Percentiles rank a stretch among this genome's conserved stretches.
These are phyloP conservation scores for Gossypium davidsonii DNA, from an alignment of 441 rosid genomes.

Conservation along the genomic window DNA sequence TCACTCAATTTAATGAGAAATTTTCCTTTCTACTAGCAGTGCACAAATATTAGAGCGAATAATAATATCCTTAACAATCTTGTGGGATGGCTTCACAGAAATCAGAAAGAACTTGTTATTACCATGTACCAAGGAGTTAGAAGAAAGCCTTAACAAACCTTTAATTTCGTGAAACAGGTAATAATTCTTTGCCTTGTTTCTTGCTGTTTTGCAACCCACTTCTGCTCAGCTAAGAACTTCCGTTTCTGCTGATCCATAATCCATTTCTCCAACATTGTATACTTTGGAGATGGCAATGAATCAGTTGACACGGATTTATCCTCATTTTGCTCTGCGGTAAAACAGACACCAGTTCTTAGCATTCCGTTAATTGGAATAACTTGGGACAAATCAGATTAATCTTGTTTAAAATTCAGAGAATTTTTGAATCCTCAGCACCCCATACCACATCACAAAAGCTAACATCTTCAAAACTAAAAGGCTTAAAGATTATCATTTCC, in stretches of 20 bases:
- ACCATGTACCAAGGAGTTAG: conserved; percentile 3
- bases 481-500: background rate
- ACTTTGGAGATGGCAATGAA: conserved; percentile 50
- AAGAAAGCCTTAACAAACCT: conserved; percentile 41
- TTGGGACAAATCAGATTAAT: conserved; percentile 19
- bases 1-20: background rate
- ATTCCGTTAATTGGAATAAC: conserved; percentile 19
- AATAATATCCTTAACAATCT: background rate
- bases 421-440: conserved; percentile 16
- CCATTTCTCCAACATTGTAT: conserved; percentile 86
- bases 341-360: conserved; percentile 22
- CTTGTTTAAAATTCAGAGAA: conserved; percentile 22
- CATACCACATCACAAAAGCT: background rate
- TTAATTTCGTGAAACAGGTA: conserved; percentile 54
- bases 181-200: conserved; percentile 56
- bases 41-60: background rate
- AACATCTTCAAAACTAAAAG: background rate
- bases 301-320: conserved; percentile 39
- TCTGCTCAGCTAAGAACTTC: conserved; percentile 47
- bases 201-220: conserved; percentile 59
- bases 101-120: conserved; percentile 7
- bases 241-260: conserved; percentile 61
- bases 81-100: conserved; percentile 6
- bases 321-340: conserved; percentile 48
- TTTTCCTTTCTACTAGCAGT: background rate